Evolutionary conservation across 176 grass and related monocot genomes (phyloP).

Genomic region (Microstegium vimineum): DNA sequence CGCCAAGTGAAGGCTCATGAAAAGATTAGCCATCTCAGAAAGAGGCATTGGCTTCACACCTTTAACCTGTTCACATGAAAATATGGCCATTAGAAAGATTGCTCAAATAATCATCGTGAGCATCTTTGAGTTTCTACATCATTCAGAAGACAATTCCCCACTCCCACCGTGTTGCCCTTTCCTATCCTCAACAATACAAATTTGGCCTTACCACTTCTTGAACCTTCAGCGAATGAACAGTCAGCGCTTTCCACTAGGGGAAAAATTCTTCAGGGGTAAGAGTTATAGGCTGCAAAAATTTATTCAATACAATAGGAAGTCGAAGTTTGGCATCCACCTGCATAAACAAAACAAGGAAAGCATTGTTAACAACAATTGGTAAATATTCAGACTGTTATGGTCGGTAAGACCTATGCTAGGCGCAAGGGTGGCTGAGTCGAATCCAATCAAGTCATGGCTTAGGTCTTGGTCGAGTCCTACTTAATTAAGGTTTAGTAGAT

Average conservation of each 20-base stretch:
- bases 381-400: too few species aligned
- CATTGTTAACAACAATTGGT: too few species aligned
- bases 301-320: conserved; percentile 82
- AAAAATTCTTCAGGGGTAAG: conserved; percentile 92
- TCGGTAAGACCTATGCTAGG: too few species aligned
- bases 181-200: conserved; percentile 8
- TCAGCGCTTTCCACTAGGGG: conserved; percentile 86
- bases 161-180: background rate
- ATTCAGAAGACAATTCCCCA: background rate
- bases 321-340: conserved; percentile 82
- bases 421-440: too few species aligned
- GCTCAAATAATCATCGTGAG: background rate
- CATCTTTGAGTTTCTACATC: conserved; percentile 10
- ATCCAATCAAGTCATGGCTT: too few species aligned
- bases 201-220: conserved; percentile 89
- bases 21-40: conserved; percentile 78
- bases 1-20: conserved; percentile 77
- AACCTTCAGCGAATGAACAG: conserved; percentile 74
- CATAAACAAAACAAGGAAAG: conserved; percentile 24
- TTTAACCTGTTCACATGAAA: conserved; percentile 62
- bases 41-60: conserved; percentile 84
- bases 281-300: conserved; percentile 87
- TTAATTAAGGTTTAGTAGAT: too few species aligned
- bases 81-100: conserved; percentile 17
- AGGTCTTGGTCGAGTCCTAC: too few species aligned